Percentiles rank a stretch among this genome's conserved stretches.
Evolutionary conservation across 1,284 basidiomycete species (phyloP).

Genomic region (Cutaneotrichosporon sp.): DNA sequence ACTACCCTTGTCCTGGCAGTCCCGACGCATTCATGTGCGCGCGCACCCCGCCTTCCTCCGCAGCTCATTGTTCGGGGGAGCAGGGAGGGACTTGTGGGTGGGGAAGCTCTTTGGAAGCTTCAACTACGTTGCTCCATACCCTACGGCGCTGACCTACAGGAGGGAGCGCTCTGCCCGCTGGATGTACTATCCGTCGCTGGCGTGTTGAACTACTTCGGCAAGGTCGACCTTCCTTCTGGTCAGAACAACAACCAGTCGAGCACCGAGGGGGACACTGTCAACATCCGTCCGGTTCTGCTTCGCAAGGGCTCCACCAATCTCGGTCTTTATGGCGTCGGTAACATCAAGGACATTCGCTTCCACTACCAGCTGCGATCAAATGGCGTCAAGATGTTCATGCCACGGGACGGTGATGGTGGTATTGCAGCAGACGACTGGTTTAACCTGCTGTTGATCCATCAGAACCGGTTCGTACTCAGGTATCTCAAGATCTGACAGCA

Average conservation of each 20-base stretch:
- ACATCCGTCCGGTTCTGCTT: conserved; percentile 83
- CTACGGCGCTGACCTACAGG: conserved; percentile 56
- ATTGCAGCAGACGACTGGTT: conserved; percentile 67
- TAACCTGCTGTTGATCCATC: conserved; percentile 89
- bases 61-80: too few species aligned
- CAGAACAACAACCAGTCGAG: conserved; percentile 56
- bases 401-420: conserved; percentile 78
- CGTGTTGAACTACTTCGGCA: conserved; percentile 96
- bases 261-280: conserved; percentile 62
- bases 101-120: conserved; percentile 6
- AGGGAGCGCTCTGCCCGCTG: conserved; percentile 91
- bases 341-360: conserved; percentile 94
- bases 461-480: conserved; percentile 70
- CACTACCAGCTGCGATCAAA: conserved; percentile 92
- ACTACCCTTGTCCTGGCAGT: too few species aligned
- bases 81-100: not conserved
- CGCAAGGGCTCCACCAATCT: conserved; percentile 83
- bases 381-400: conserved; percentile 94
- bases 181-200: conserved; percentile 93
- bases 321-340: conserved; percentile 92
- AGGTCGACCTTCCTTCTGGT: conserved; percentile 59
- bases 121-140: not conserved
- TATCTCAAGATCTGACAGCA: conserved; percentile 43
- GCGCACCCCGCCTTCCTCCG: too few species aligned
- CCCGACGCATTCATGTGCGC: too few species aligned